Evolutionary conservation across 2,329 filamentous ascomycete species (phyloP), one percentile per base, ranked within the genome.

Genomic region (Ceratocystis variospora): DNA sequence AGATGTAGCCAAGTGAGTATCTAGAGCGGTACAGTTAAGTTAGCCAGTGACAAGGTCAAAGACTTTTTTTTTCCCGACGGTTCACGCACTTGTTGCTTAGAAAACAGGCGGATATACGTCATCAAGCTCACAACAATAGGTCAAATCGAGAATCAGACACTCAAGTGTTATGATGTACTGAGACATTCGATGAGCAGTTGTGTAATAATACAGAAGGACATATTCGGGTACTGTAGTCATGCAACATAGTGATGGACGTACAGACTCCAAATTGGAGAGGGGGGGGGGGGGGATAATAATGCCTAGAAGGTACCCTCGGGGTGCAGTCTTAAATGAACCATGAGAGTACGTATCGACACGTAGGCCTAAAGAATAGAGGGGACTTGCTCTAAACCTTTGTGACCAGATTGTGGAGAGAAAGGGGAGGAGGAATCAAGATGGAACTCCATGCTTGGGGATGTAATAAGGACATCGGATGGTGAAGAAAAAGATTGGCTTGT

Each of bases 81-180:
- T 57, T 31, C 53, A 57, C 28, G 53, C 53, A 57, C 53, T 57
- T 57, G 8, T 33, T 57, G 53, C 53, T 33, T 33, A 12, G 25
- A 22, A 57, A 57, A 22, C 53, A 31, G 53, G 25, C 53, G 53
- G 28, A 57, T 57, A 57, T 57, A 57, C 53, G 53, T 57, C 53
- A 57, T 57, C 53, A 31, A n/a, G 22, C 28, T 22, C 19, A 57
- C 28, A 33, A n/a, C 53, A 57, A 57, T 57, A 33, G 28, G 53
- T 33, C 53, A 31, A 57, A 57, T 57, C 53, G 53, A 31, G 53
- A 57, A 57, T 15, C 28, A 57, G 28, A 57, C 28, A 57, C 53
- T 5, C 7, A 5, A 57, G 53, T 57, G 12, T n/a, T 31, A 57
- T 57, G 53, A 33, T 57, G 53, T 17, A 33, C 53, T 57, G 53